These are phyloP conservation scores for Auricularia cornea DNA, from an alignment of 768 basidiomycete genomes.

Conservation along the genomic window DNA sequence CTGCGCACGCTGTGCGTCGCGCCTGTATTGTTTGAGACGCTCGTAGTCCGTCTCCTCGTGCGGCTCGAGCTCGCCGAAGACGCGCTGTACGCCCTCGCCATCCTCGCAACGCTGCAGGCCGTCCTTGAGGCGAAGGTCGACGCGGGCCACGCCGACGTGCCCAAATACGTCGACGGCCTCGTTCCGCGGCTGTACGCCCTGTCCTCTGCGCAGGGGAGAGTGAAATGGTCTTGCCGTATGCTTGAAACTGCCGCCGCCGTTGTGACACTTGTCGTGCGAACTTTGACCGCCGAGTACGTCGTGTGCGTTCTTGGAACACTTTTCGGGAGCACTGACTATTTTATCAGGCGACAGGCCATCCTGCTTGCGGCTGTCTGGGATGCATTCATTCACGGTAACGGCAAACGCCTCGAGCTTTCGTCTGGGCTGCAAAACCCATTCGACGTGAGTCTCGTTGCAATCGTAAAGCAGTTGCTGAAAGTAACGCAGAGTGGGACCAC, in stretches of 20 bases:
- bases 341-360: conserved; percentile 52
- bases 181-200: conserved; percentile 56
- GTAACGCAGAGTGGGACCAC: conserved; percentile 34
- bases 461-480: conserved; percentile 11
- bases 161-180: conserved; percentile 71
- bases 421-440: conserved; percentile 40
- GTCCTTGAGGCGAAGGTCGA: conserved; percentile 47
- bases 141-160: conserved; percentile 56
- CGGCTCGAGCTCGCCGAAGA: conserved; percentile 66
- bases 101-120: conserved; percentile 61
- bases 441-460: conserved; percentile 28
- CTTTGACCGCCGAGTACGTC: conserved; percentile 57
- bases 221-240: conserved; percentile 40
- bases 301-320: no score
- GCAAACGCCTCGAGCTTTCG: conserved; percentile 41
- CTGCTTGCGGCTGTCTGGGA: conserved; percentile 45
- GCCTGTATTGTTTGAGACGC: conserved; percentile 71
- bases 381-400: conserved; percentile 48
- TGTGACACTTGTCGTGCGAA: conserved; percentile 57
- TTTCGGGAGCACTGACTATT: no score
- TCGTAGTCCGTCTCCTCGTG: conserved; percentile 67
- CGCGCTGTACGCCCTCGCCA: conserved; percentile 81
- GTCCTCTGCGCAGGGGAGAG: conserved; percentile 12
- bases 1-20: conserved; percentile 67
- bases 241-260: conserved; percentile 57